These are phyloP conservation scores for Dothideomycetes sp. DNA, from an alignment of 2,329 filamentous ascomycete genomes.

Conservation along the genomic window DNA sequence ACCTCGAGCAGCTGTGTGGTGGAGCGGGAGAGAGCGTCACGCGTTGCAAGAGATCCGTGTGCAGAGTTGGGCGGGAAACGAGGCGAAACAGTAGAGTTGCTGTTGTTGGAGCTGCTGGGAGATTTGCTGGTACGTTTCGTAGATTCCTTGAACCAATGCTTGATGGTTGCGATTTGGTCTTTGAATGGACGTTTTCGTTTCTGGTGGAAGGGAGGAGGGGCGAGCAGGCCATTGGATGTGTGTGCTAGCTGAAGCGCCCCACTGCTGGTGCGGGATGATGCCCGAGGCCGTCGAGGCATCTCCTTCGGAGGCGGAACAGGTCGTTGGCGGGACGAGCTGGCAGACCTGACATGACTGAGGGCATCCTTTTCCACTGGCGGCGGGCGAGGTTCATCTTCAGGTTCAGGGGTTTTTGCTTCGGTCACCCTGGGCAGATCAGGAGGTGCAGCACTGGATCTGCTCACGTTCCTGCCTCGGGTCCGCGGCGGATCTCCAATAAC, in stretches of 20 bases:
- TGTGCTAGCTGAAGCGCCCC: constrained; percentile 83
- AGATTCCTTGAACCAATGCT: constrained; percentile 63
- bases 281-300: constrained; percentile 50
- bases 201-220: constrained; percentile 36
- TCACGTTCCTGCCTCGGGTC: constrained; percentile 65
- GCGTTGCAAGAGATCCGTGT: background rate
- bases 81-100: constrained; percentile 7
- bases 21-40: constrained; percentile 22
- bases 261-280: constrained; percentile 38
- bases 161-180: constrained; percentile 55
- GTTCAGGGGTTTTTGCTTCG: constrained; percentile 42
- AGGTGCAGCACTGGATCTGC: constrained; percentile 50
- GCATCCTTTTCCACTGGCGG: constrained; percentile 71
- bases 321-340: constrained; percentile 65
- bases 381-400: constrained; percentile 45
- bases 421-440: constrained; percentile 69
- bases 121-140: constrained; percentile 49
- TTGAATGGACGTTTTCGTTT: constrained; percentile 53
- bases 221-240: constrained; percentile 50
- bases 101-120: constrained; percentile 25
- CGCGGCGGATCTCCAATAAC: constrained; percentile 47
- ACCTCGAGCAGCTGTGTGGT: constrained; percentile 15
- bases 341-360: constrained; percentile 44
- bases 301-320: constrained; percentile 83
- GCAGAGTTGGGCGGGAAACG: constrained; percentile 7